These are phyloP conservation scores for Pleurotus pulmonarius DNA, from an alignment of 768 basidiomycete genomes.

Conservation along the genomic window DNA sequence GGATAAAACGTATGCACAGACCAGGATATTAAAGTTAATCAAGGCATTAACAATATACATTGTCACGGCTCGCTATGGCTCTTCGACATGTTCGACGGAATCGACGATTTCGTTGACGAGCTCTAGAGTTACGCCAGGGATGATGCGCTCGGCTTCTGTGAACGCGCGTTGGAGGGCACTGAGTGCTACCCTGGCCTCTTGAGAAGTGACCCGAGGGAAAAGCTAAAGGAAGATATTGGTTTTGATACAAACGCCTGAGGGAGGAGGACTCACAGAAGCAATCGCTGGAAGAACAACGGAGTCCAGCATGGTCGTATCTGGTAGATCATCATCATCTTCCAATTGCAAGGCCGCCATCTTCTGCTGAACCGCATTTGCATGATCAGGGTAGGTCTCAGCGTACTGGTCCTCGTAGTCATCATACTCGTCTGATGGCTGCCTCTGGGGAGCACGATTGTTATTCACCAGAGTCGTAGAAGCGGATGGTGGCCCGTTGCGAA, in stretches of 20 bases:
- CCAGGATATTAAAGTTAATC: conserved; percentile 5
- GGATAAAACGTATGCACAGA: conserved; percentile 4
- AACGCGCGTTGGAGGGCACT: conserved; percentile 88
- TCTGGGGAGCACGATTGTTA: conserved; percentile 25
- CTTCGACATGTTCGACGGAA: conserved; percentile 87
- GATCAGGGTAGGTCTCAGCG: conserved; percentile 42
- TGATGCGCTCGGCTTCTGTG: conserved; percentile 91
- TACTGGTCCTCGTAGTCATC: conserved; percentile 64
- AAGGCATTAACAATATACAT: background rate
- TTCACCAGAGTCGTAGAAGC: conserved; percentile 16
- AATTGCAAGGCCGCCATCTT: conserved; percentile 39
- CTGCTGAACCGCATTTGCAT: conserved; percentile 43
- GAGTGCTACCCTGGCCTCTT: conserved; percentile 84
- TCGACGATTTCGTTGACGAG: conserved; percentile 93
- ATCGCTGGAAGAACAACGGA: conserved; percentile 96
- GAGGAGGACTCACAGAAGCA: conserved; percentile 68
- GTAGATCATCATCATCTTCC: conserved; percentile 52
- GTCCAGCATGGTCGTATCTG: conserved; percentile 91
- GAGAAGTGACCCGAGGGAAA: conserved; percentile 89
- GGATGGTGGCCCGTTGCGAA: conserved; percentile 42
- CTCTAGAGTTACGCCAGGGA: conserved; percentile 92
- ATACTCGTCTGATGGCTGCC: conserved; percentile 59
- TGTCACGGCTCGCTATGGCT: conserved; percentile 34
- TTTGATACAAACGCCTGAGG: background rate
- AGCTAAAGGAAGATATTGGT: conserved; percentile 48